These are phyloP conservation scores for Pelargonium citronellum DNA, from an alignment of 441 rosid species.

Conservation along the genomic window DNA sequence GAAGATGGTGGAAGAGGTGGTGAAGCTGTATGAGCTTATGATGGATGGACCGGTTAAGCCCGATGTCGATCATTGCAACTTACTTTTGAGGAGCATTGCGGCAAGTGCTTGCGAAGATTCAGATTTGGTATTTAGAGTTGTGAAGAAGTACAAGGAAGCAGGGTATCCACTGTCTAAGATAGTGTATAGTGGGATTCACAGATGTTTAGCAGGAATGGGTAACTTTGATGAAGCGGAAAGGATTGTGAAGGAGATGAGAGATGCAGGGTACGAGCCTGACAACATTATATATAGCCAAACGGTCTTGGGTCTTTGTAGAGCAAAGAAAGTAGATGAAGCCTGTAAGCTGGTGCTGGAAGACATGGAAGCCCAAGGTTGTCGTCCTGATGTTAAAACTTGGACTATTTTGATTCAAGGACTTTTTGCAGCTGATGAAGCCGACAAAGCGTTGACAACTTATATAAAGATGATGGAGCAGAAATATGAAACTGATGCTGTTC, in stretches of 20 bases:
- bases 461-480: conserved; percentile 57
- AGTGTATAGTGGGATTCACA: conserved; percentile 70
- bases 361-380: conserved; percentile 62
- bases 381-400: conserved; percentile 79
- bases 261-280: conserved; percentile 68
- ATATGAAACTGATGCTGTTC: conserved; percentile 51
- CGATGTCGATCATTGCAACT: conserved; percentile 53
- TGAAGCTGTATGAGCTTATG: conserved; percentile 75
- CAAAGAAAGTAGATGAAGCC: conserved; percentile 68
- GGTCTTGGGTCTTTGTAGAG: conserved; percentile 81
- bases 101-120: conserved; percentile 41
- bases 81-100: conserved; percentile 53
- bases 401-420: conserved; percentile 84
- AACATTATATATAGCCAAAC: conserved; percentile 80
- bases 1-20: conserved; percentile 61
- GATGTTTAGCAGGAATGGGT: conserved; percentile 57
- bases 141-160: conserved; percentile 46
- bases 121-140: conserved; percentile 61
- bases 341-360: conserved; percentile 41
- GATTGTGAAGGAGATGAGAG: conserved; percentile 49
- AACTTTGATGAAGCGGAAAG: conserved; percentile 65
- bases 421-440: conserved; percentile 54
- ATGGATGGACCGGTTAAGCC: conserved; percentile 84
- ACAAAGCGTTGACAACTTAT: conserved; percentile 51
- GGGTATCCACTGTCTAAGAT: conserved; percentile 59